Conservation (phyloP, 495 filamentous ascomycete species). For the Daldinia bambusicola region DNA sequence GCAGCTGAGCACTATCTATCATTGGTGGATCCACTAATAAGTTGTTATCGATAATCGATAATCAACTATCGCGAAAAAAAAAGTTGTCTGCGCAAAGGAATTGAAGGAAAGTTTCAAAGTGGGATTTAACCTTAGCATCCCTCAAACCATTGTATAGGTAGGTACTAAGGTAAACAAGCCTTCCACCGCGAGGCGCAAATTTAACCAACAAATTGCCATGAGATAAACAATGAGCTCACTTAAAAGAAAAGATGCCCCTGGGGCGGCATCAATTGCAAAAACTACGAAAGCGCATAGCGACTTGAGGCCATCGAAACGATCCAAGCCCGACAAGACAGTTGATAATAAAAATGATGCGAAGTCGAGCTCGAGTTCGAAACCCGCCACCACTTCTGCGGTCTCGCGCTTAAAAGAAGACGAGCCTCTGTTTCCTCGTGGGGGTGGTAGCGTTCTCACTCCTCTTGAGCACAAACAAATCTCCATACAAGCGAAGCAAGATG, state of each 20-base stretch:
- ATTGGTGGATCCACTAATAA: not conserved
- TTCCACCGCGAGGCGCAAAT: conserved; percentile 5
- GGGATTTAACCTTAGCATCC: conserved; percentile 19
- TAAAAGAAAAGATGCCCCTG: conserved; percentile 61
- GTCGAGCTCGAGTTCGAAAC: conserved; percentile 41
- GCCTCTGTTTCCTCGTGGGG: conserved; percentile 89
- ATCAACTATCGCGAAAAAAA: conserved; percentile 35
- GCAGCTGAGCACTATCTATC: not conserved
- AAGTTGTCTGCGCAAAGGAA: conserved; percentile 27
- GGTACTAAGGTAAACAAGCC: not conserved
- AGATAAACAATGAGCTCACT: conserved; percentile 55
- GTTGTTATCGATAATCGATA: conserved; percentile 45
- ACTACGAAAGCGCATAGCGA: conserved; percentile 48
- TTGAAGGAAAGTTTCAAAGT: conserved; percentile 17
- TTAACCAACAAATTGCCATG: conserved; percentile 14
- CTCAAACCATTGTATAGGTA: not conserved
- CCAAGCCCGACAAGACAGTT: conserved; percentile 53
- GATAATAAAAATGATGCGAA: conserved; percentile 41
- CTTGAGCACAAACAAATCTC: conserved; percentile 97
- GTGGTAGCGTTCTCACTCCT: conserved; percentile 88
- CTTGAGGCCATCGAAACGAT: conserved; percentile 55
- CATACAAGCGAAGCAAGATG: conserved; percentile 90
- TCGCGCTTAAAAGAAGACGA: conserved; percentile 75
- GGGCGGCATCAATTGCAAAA: conserved; percentile 53
- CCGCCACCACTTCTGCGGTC: conserved; percentile 40